Evolutionary conservation across 108 stramenopile genomes (phyloP).

Genomic region (Fragilaria crotonensis): DNA sequence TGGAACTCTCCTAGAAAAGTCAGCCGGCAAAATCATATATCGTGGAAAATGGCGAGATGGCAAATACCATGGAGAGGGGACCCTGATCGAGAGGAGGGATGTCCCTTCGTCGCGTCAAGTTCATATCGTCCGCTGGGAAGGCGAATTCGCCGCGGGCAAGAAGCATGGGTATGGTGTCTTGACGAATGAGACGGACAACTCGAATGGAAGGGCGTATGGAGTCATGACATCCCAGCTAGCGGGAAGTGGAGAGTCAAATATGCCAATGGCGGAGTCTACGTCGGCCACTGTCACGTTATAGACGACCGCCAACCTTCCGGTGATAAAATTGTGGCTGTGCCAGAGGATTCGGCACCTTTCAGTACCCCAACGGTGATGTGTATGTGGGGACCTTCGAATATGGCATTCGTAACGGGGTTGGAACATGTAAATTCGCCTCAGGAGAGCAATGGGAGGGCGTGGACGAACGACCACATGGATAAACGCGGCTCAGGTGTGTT

Average conservation of each 20-base stretch:
- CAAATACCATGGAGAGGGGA: slow-evolving; percentile 33
- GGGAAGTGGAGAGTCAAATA: slow-evolving; percentile 4
- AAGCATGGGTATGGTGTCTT: slow-evolving; percentile 1
- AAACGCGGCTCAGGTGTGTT: too few relatives aligned
- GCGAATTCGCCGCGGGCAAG: background rate
- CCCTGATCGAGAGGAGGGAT: slow-evolving; percentile 17
- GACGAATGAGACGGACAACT: background rate
- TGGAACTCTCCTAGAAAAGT: slow-evolving; percentile 33
- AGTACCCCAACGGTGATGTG: slow-evolving; percentile 3
- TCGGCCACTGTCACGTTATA: background rate
- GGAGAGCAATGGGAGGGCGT: slow-evolving; percentile 8
- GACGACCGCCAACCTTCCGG: background rate
- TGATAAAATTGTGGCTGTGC: background rate
- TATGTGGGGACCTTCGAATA: slow-evolving; percentile 4
- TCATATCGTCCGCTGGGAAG: slow-evolving; percentile 1
- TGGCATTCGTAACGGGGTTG: background rate
- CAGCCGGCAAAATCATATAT: slow-evolving; percentile 7
- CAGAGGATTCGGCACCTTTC: slow-evolving; percentile 3
- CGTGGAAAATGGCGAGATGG: slow-evolving; percentile 32
- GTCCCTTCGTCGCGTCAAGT: slow-evolving; percentile 7
- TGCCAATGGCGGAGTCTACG: background rate
- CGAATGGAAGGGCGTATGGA: slow-evolving; percentile 1
- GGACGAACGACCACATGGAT: slow-evolving; percentile 1
- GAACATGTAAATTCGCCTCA: background rate
- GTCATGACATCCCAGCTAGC: background rate